phyloP scores from a whole-genome alignment of 805 yeast genomes.

The Martiniozyma abietophila region DNA sequence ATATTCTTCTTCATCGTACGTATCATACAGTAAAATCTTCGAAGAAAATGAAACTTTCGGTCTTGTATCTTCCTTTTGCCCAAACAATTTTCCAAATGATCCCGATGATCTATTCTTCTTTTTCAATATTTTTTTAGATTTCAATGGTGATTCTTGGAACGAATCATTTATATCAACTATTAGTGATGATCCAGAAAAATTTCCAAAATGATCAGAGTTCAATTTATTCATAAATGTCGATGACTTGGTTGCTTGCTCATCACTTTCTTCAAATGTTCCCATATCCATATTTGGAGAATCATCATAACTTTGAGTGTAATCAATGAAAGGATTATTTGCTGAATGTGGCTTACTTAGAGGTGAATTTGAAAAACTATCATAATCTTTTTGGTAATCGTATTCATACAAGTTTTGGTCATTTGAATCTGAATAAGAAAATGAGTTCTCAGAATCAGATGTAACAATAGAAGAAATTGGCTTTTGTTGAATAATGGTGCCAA shows the following conservation, averaged over 20 bases:
- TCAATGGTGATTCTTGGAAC: slow-evolving; percentile 14
- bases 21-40: slow-evolving; percentile 73
- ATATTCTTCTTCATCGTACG: slow-evolving; percentile 74
- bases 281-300: slow-evolving; percentile 1
- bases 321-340: slow-evolving; percentile 9
- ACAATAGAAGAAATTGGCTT: slow-evolving; percentile 8
- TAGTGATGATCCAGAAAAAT: slow-evolving; percentile 10
- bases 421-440: slow-evolving; percentile 6
- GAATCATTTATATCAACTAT: slow-evolving; percentile 1
- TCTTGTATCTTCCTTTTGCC: slow-evolving; percentile 9
- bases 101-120: slow-evolving; percentile 15
- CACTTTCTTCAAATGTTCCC: background rate
- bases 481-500: slow-evolving; percentile 19
- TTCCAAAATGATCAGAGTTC: slow-evolving; percentile 3
- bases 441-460: slow-evolving; percentile 15
- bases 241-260: slow-evolving; percentile 5
- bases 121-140: slow-evolving; percentile 11
- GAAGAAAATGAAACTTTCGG: slow-evolving; percentile 54
- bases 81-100: slow-evolving; percentile 14
- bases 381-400: background rate
- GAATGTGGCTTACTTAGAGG: slow-evolving; percentile 2
- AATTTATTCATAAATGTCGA: slow-evolving; percentile 8
- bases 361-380: background rate
- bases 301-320: slow-evolving; percentile 10
- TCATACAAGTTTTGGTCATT: background rate